A percentile compares a stretch with the other conserved stretches of the same genome.
These are phyloP conservation scores for Globisporangium mamillatum DNA, from an alignment of 352 stramenopile species.

Conservation along the genomic window DNA sequence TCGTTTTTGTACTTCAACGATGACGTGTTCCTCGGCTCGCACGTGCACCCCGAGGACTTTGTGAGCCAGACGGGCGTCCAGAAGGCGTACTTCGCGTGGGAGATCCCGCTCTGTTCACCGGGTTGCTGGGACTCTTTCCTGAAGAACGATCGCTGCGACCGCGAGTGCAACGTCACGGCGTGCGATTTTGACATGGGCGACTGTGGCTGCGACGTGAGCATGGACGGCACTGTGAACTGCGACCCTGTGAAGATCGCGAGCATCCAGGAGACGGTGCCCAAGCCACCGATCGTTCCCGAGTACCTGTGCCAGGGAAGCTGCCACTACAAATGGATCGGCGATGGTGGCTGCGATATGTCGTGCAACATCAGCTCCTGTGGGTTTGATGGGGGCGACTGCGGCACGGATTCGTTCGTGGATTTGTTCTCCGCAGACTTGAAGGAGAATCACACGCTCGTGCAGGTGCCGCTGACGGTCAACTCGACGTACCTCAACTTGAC, in stretches of 20 bases:
- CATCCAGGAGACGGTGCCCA: slow-evolving; percentile 53
- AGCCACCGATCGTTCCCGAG: slow-evolving; percentile 39
- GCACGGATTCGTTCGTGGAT: slow-evolving; percentile 31
- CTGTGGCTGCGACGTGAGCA: slow-evolving; percentile 79
- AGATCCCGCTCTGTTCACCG: slow-evolving; percentile 86
- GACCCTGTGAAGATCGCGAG: slow-evolving; percentile 57
- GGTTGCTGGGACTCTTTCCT: slow-evolving; percentile 77
- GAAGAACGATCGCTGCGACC: slow-evolving; percentile 86
- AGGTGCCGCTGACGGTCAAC: slow-evolving; percentile 62
- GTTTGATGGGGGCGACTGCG: slow-evolving; percentile 84
- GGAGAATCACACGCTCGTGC: slow-evolving; percentile 59
- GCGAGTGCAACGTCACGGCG: slow-evolving; percentile 81
- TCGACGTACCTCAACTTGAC: slow-evolving; percentile 70
- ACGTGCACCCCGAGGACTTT: slow-evolving; percentile 91
- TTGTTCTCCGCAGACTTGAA: slow-evolving; percentile 45
- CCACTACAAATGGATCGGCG: slow-evolving; percentile 78
- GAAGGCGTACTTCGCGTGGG: slow-evolving; percentile 92
- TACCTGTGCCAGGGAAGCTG: slow-evolving; percentile 74
- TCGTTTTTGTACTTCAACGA: slow-evolving; percentile 97
- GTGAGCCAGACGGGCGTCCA: slow-evolving; percentile 81
- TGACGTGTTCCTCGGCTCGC: slow-evolving; percentile 92
- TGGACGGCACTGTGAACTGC: slow-evolving; percentile 46
- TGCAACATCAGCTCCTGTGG: slow-evolving; percentile 84
- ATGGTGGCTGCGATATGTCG: slow-evolving; percentile 66
- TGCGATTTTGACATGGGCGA: slow-evolving; percentile 94